Conservation (phyloP, 2,329 filamentous ascomycete species). For the Xylariaceae sp. region DNA sequence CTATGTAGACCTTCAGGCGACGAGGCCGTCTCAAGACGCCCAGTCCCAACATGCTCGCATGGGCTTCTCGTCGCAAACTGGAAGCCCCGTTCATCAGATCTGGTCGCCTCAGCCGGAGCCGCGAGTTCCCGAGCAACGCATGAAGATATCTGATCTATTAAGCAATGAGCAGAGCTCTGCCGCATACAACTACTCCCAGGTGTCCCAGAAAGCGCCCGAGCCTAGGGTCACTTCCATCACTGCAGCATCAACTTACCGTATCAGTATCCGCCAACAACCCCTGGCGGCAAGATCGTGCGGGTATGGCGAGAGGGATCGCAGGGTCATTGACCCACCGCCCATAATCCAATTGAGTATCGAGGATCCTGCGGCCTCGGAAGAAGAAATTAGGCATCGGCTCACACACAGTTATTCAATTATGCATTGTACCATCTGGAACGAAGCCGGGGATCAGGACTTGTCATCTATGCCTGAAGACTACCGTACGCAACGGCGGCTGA, state of each 20-base stretch:
- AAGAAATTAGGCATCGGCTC: conserved; percentile 50
- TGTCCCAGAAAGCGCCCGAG: conserved; percentile 26
- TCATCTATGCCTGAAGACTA: conserved; percentile 69
- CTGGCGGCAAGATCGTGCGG: conserved; percentile 74
- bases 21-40: conserved; percentile 20
- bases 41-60: conserved; percentile 19
- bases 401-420: conserved; percentile 66
- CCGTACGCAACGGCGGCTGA: conserved; percentile 68
- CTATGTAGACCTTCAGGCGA: conserved; percentile 20
- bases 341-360: conserved; percentile 71
- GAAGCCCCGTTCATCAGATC: conserved; percentile 20
- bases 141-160: conserved; percentile 33
- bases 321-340: conserved; percentile 78
- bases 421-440: conserved; percentile 72
- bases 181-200: conserved; percentile 22
- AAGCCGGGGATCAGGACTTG: conserved; percentile 61
- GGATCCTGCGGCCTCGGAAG: conserved; percentile 49
- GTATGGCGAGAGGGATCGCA: conserved; percentile 75
- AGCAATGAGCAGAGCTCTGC: conserved; percentile 26
- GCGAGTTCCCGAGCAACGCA: conserved; percentile 28
- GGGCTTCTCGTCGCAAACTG: conserved; percentile 19
- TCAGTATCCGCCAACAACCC: conserved; percentile 72
- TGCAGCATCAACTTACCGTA: conserved; percentile 37
- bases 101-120: conserved; percentile 26
- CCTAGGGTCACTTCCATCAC: conserved; percentile 15